Evolutionary conservation across 148 eudicot species (phyloP).

Genomic region (Fagopyrum esculentum): DNA sequence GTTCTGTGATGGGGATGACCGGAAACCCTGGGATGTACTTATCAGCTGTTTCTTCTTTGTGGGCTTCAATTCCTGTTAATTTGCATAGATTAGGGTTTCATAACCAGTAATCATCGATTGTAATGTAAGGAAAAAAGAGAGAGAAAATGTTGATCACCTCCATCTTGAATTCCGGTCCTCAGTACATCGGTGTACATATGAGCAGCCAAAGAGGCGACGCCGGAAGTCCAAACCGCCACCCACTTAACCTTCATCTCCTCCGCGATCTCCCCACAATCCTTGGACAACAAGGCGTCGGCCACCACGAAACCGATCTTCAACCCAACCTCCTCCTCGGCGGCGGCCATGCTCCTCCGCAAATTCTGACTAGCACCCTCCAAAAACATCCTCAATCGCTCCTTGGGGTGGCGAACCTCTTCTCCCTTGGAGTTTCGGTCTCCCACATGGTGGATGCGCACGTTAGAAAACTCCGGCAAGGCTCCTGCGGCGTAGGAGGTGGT

Average conservation of each 20-base stretch:
- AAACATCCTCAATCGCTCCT: constrained; percentile 22
- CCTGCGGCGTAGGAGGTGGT: not conserved
- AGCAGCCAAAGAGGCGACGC: constrained; percentile 18
- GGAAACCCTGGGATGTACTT: constrained; percentile 31
- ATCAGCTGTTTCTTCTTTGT: constrained; percentile 19
- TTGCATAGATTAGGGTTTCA: not conserved
- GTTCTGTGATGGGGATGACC: constrained; percentile 20
- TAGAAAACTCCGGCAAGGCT: not conserved
- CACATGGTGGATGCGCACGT: constrained; percentile 13
- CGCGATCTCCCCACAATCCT: constrained; percentile 19
- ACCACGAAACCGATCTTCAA: constrained; percentile 22
- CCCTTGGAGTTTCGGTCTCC: constrained; percentile 25
- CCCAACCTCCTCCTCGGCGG: constrained; percentile 31
- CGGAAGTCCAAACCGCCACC: constrained; percentile 27
- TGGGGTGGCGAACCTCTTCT: constrained; percentile 13
- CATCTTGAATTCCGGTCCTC: constrained; percentile 21
- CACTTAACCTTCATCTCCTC: constrained; percentile 24
- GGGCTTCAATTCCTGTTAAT: constrained; percentile 17
- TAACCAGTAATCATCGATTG: too few species aligned
- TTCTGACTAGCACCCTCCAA: constrained; percentile 24
- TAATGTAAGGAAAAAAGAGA: not conserved
- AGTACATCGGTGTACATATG: constrained; percentile 32
- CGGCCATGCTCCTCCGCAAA: constrained; percentile 16
- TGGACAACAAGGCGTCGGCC: constrained; percentile 34
- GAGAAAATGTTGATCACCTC: constrained; percentile 15